phyloP scores from a whole-genome alignment of 2,329 filamentous ascomycete species.

The Rutstroemia sp. region DNA sequence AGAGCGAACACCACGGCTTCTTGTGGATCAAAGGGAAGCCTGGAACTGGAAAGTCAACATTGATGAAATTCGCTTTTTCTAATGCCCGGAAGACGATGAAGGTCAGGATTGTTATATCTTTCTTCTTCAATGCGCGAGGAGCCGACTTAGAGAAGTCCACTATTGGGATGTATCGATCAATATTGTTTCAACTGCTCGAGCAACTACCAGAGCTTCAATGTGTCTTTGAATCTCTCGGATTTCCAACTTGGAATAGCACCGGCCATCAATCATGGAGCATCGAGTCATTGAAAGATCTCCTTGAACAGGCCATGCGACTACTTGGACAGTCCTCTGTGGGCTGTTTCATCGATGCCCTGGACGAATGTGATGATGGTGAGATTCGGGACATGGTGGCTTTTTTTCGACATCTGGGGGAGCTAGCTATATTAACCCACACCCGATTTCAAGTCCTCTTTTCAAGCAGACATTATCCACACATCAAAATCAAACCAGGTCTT shows the following conservation, averaged over 20 bases:
- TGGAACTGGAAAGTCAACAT: conserved; percentile 25
- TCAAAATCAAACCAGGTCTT: conserved; percentile 14
- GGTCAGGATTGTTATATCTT: too few species aligned
- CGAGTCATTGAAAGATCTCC: too few species aligned
- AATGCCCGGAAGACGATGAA: too few species aligned
- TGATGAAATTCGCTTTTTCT: too few species aligned
- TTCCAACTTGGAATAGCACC: too few species aligned
- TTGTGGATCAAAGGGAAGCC: conserved; percentile 43
- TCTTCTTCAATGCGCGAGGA: conserved; percentile 13
- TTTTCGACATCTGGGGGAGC: conserved; percentile 22
- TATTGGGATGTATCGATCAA: conserved; percentile 41
- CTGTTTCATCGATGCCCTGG: conserved; percentile 39
- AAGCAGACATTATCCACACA: conserved; percentile 27
- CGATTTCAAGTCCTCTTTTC: conserved; percentile 21
- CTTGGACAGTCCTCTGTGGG: not conserved
- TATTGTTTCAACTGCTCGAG: conserved; percentile 36
- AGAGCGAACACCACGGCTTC: conserved; percentile 32
- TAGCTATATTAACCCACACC: conserved; percentile 6
- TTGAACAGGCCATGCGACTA: too few species aligned
- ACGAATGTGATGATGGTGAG: conserved; percentile 36
- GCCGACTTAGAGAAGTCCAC: conserved; percentile 27
- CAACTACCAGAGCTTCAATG: conserved; percentile 29
- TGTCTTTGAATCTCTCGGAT: conserved; percentile 3
- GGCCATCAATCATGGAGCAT: too few species aligned
- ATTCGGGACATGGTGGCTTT: conserved; percentile 28